These are phyloP conservation scores for Ceratobasidium sp. DNA, from an alignment of 1,284 basidiomycete genomes.

Conservation along the genomic window DNA sequence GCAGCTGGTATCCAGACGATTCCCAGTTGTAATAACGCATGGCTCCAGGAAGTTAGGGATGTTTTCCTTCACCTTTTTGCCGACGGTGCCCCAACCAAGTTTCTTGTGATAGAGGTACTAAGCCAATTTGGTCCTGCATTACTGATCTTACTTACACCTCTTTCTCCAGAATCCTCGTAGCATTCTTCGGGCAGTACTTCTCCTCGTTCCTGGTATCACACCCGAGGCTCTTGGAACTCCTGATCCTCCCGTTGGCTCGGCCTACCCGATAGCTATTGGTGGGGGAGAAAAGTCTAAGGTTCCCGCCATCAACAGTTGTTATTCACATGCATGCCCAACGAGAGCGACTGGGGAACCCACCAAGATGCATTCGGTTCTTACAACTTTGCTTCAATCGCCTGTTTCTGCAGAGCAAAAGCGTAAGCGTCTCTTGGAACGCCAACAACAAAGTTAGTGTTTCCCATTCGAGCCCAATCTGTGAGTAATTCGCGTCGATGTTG, in stretches of 20 bases:
- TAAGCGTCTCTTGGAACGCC: slow-evolving; percentile 60
- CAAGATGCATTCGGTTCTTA: slow-evolving; percentile 84
- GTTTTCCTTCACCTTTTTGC: slow-evolving; percentile 80
- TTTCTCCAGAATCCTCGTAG: slow-evolving; percentile 65
- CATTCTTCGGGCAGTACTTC: slow-evolving; percentile 76
- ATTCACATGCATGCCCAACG: slow-evolving; percentile 90
- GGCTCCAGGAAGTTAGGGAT: slow-evolving; percentile 78
- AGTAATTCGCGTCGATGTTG: slow-evolving; percentile 13
- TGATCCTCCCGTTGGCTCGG: slow-evolving; percentile 60
- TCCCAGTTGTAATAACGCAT: slow-evolving; percentile 22
- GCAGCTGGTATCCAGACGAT: slow-evolving; percentile 45
- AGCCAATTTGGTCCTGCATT: slow-evolving; percentile 9
- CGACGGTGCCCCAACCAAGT: slow-evolving; percentile 79
- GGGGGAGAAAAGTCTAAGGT: slow-evolving; percentile 50
- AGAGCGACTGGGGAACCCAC: slow-evolving; percentile 85
- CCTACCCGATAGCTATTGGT: slow-evolving; percentile 30
- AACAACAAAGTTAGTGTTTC: slow-evolving; percentile 58
- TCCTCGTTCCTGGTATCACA: slow-evolving; percentile 83
- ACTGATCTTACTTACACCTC: background rate
- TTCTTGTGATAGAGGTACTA: slow-evolving; percentile 79
- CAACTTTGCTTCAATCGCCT: slow-evolving; percentile 79
- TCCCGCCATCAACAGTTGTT: slow-evolving; percentile 80
- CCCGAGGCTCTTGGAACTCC: slow-evolving; percentile 66
- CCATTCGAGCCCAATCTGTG: background rate
- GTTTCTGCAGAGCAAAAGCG: slow-evolving; percentile 80